A percentile compares a stretch with the other conserved stretches of the same genome.
These are phyloP conservation scores for Rutstroemia sp. DNA, from an alignment of 2,329 filamentous ascomycete genomes.

Conservation along the genomic window DNA sequence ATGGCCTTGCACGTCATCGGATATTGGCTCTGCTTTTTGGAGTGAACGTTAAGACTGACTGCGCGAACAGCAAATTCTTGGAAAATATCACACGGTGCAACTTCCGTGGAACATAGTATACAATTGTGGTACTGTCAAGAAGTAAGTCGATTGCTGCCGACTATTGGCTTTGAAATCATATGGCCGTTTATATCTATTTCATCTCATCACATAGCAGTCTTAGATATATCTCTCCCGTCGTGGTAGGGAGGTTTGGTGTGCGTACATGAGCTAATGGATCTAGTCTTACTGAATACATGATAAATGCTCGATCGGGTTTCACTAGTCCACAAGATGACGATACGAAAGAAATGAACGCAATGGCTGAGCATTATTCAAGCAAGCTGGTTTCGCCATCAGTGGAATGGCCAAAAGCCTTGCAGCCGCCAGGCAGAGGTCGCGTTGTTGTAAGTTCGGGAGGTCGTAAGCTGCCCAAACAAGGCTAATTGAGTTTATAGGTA, in stretches of 20 bases:
- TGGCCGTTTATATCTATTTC: too few species aligned
- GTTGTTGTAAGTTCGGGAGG: background rate
- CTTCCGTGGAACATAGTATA: slow-evolving; percentile 53
- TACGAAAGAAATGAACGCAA: background rate
- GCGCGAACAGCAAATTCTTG: background rate
- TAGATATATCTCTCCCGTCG: too few species aligned
- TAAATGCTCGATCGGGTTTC: background rate
- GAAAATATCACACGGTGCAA: background rate
- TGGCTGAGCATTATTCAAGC: background rate
- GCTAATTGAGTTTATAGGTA: slow-evolving; percentile 21
- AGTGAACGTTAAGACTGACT: background rate
- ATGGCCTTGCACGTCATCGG: background rate
- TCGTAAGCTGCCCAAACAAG: too few species aligned
- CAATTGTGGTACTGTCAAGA: slow-evolving; percentile 46
- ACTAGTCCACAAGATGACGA: background rate
- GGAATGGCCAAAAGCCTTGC: too few species aligned
- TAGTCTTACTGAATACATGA: slow-evolving; percentile 3
- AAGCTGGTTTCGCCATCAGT: background rate
- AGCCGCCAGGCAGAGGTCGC: too few species aligned
- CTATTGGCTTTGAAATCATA: background rate
- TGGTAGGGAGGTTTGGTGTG: too few species aligned
- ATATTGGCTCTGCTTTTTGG: background rate
- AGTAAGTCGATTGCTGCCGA: slow-evolving; percentile 8
- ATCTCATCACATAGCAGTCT: too few species aligned
- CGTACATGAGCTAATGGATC: background rate